These are phyloP conservation scores for Claviceps cyperi DNA, from an alignment of 2,329 filamentous ascomycete species.

Conservation along the genomic window DNA sequence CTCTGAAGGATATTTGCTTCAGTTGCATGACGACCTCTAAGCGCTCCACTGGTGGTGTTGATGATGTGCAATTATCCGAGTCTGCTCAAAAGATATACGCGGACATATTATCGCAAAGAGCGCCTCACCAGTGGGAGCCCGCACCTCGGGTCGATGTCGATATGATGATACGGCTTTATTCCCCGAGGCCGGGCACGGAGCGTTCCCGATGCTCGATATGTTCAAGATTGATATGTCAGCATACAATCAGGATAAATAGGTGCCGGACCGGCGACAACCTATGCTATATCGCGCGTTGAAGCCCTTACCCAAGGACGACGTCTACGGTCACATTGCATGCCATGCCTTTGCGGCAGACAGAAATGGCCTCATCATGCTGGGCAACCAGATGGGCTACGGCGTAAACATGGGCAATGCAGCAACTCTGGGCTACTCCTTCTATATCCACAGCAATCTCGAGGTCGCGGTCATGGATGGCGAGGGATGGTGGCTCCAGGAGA, in stretches of 20 bases:
- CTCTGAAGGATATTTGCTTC: conserved; percentile 31
- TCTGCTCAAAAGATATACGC: conserved; percentile 29
- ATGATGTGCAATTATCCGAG: conserved; percentile 22
- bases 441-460: conserved; percentile 34
- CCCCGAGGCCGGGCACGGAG: conserved; percentile 23
- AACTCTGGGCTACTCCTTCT: conserved; percentile 36
- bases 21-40: conserved; percentile 40
- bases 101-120: conserved; percentile 22
- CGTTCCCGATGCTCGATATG: conserved; percentile 37
- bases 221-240: conserved; percentile 37
- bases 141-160: conserved; percentile 33
- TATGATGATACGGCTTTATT: conserved; percentile 20
- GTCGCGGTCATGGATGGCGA: conserved; percentile 32
- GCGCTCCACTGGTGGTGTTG: conserved; percentile 20
- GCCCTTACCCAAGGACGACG: conserved; percentile 24
- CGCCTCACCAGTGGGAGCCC: conserved; percentile 28
- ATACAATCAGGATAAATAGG: conserved; percentile 26
- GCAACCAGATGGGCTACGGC: conserved; percentile 34
- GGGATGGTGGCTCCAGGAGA: conserved; percentile 41
- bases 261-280: conserved; percentile 33
- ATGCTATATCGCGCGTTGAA: conserved; percentile 33
- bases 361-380: conserved; percentile 38
- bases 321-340: conserved; percentile 30
- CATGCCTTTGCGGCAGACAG: conserved; percentile 39
- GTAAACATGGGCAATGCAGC: conserved; percentile 26